Percentiles rank a stretch among this genome's conserved stretches.
Evolutionary conservation across 306 rosid genomes (phyloP).

Genomic region (Heteromeles arbutifolia): DNA sequence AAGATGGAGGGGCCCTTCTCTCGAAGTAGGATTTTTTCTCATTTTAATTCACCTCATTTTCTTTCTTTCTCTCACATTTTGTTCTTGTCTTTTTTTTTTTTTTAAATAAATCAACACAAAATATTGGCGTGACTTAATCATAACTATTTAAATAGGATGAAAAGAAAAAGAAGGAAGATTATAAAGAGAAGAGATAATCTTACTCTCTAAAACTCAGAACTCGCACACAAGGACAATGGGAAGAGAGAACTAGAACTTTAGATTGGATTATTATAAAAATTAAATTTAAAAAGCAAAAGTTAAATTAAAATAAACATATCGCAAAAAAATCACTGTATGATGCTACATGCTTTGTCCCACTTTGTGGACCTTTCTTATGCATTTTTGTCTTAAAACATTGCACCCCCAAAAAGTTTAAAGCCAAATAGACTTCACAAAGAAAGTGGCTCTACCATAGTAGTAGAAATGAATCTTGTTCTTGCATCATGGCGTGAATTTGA

Average conservation of each 20-base stretch:
- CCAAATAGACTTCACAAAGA: neutral
- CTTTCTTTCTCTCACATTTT: too few species aligned
- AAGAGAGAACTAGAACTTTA: neutral
- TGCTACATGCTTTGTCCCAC: constrained; percentile 32
- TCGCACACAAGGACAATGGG: neutral
- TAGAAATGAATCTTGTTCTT: too few species aligned
- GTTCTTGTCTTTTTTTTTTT: too few species aligned
- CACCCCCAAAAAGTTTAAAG: constrained; percentile 1
- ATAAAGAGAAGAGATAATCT: too few species aligned
- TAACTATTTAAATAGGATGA: too few species aligned
- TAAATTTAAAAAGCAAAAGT: neutral
- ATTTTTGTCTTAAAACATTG: neutral
- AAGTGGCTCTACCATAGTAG: too few species aligned
- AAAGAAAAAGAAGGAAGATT: too few species aligned
- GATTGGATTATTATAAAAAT: constrained; percentile 1
- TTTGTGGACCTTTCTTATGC: constrained; percentile 19
- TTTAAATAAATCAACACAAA: too few species aligned
- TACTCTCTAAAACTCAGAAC: neutral
- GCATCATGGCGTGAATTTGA: too few species aligned
- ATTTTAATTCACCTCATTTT: too few species aligned
- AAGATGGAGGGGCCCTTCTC: neutral
- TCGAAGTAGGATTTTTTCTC: too few species aligned
- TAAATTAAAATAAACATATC: neutral
- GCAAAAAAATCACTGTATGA: constrained; percentile 20
- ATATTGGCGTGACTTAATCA: rapidly evolving